Conservation (phyloP, 176 grass and related monocot species). For the Hordeum marinum region DNA sequence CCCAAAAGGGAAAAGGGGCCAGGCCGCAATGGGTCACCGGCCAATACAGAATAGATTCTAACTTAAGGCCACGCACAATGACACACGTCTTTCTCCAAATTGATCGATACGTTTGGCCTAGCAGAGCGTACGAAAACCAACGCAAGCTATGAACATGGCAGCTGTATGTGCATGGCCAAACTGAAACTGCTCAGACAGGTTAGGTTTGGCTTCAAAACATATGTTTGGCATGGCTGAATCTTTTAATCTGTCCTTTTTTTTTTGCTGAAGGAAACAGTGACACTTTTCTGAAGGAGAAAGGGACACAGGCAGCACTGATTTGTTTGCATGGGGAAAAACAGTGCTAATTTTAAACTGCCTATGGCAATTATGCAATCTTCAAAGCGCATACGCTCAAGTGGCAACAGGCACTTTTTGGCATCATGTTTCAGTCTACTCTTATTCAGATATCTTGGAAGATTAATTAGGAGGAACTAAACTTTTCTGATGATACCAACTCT, state of each 20-base stretch:
- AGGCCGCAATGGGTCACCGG: background rate
- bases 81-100: conserved; percentile 7
- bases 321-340: background rate
- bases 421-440: conserved; percentile 5
- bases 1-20: background rate
- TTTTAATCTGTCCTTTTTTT: background rate
- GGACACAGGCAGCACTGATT: background rate
- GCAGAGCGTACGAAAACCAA: background rate
- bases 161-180: background rate
- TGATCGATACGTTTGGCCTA: conserved; percentile 8
- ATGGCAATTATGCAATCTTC: background rate
- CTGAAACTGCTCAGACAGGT: background rate
- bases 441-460: conserved; percentile 17
- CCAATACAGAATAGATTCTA: conserved; percentile 33
- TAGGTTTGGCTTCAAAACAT: background rate
- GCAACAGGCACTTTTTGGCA: conserved; percentile 15
- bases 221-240: background rate
- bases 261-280: background rate
- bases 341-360: background rate
- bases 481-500: background rate
- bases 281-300: background rate
- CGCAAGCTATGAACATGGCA: background rate
- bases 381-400: background rate
- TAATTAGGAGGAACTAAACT: conserved; percentile 10
- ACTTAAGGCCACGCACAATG: background rate